phyloP scores from a whole-genome alignment of 2,329 filamentous ascomycete genomes.

The Fusarium udum region DNA sequence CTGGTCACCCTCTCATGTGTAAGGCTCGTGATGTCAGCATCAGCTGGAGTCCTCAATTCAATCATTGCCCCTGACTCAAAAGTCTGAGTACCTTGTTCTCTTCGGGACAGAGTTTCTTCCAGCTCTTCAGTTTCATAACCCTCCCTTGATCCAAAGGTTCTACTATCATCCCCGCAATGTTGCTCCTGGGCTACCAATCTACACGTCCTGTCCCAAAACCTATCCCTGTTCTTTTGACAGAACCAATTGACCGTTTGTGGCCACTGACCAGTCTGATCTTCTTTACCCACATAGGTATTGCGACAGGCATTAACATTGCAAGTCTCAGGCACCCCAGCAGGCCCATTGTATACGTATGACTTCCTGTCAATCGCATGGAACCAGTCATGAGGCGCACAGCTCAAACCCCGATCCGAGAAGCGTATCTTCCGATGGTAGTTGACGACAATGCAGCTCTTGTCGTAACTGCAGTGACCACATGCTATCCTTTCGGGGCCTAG shows the following conservation, averaged over 20 bases:
- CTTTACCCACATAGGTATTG: background rate
- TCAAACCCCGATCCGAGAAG: background rate
- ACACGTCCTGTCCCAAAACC: background rate
- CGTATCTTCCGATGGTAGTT: background rate
- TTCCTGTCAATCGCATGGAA: background rate
- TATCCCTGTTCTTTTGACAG: fast-evolving
- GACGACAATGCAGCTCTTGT: background rate
- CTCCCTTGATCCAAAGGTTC: no score
- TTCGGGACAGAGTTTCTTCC: no score
- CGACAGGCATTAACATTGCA: fast-evolving
- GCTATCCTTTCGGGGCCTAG: background rate
- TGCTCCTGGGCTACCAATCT: fast-evolving
- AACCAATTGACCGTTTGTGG: background rate
- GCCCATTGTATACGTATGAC: background rate
- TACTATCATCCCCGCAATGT: fast-evolving
- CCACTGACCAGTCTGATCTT: background rate
- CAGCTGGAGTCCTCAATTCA: background rate
- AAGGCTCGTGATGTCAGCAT: background rate
- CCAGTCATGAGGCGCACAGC: background rate
- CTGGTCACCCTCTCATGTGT: background rate
- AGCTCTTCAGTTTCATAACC: fast-evolving
- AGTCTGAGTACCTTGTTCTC: background rate
- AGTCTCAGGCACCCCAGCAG: background rate
- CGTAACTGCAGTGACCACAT: background rate
- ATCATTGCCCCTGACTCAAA: background rate